Evolutionary conservation across 1,139 yeast genomes (phyloP).

Genomic region (Protomyces gravidus): DNA sequence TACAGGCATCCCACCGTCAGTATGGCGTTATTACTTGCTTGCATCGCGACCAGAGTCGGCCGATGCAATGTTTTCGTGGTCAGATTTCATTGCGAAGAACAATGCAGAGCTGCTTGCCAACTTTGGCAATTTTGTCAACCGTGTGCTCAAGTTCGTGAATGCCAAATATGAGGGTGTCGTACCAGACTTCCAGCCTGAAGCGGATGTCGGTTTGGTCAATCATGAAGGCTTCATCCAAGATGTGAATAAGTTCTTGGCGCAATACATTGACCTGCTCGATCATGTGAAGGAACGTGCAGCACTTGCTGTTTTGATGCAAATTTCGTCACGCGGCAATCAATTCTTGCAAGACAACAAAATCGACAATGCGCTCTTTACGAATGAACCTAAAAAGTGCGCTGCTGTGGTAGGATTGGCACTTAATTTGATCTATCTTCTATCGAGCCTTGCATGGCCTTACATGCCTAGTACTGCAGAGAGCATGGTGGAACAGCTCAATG

Average conservation of each 20-base stretch:
- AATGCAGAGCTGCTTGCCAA: slow-evolving; percentile 91
- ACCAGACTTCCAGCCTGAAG: slow-evolving; percentile 55
- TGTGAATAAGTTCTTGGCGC: slow-evolving; percentile 55
- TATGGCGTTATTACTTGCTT: slow-evolving; percentile 95
- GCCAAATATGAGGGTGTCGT: slow-evolving; percentile 90
- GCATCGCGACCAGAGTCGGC: slow-evolving; percentile 91
- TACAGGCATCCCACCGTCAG: slow-evolving; percentile 83
- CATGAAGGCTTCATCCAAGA: slow-evolving; percentile 43
- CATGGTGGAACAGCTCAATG: slow-evolving; percentile 75
- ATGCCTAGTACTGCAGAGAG: slow-evolving; percentile 78
- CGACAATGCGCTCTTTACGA: slow-evolving; percentile 76
- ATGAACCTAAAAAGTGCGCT: slow-evolving; percentile 74
- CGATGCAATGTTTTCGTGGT: slow-evolving; percentile 96
- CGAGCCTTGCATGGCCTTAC: slow-evolving; percentile 76
- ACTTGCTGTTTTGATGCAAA: slow-evolving; percentile 81
- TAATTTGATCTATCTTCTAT: slow-evolving; percentile 76
- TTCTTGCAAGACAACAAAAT: slow-evolving; percentile 93
- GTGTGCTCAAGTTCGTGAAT: slow-evolving; percentile 80
- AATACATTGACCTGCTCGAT: slow-evolving; percentile 71
- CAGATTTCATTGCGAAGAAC: slow-evolving; percentile 87
- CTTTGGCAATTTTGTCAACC: slow-evolving; percentile 92
- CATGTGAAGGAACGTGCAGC: slow-evolving; percentile 79
- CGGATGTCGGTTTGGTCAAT: slow-evolving; percentile 43
- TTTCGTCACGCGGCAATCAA: slow-evolving; percentile 88
- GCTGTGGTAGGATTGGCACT: slow-evolving; percentile 91